Base-by-base conservation (phyloP, 2,329 filamentous ascomycete genomes). In the Ceratocystis lukuohia region DNA sequence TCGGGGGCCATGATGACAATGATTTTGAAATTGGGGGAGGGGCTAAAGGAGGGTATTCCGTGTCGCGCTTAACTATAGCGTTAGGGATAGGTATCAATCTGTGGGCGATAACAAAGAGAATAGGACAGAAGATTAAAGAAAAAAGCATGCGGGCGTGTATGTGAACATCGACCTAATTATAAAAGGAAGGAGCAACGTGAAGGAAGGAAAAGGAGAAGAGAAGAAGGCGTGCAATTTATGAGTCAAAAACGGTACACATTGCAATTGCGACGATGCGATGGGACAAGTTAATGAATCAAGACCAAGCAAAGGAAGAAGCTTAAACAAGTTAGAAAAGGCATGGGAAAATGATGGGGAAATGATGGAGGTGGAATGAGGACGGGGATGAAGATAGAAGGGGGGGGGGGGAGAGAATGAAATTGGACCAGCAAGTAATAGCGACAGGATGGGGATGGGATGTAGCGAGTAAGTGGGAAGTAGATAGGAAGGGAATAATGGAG, bases 1-100 rank as follows among this genome's bases (percentile, higher is more conserved):
- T 68, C 66, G 64, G 66, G 66, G 30, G 66, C 66, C 66, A 68
- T 68, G 25, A 59, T 59, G 56, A 59, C 15, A 30, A 17, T 5
- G 17, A 37, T 37, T 59, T 15, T n/a, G 28, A 57, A 28, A 28
- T 5, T 56, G 5, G 4, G 8, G 53, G 20, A 30, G n/a, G n/a
- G 53, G 53, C 50, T 56, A 22, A 5, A 8, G 53, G 10, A 30
- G n/a, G n/a, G 48, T 12, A 10, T 7, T 57, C 30, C 17, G 53
- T 57, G 22, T 30, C 22, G 15, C 28, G 37, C 37, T 41, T 28
- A 57, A 22, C 28, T 17, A 57, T 3, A 30, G 20, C 22, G 53
- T 57, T 57, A 30, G 53, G 53, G 25, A 30, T 12, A 22, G 10
- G 17, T 33, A 28, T 7, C 30, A 33, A 7, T 17, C 12, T 2